phyloP scores from a whole-genome alignment of 2,329 filamentous ascomycete species.

The Fusarium annulatum region DNA sequence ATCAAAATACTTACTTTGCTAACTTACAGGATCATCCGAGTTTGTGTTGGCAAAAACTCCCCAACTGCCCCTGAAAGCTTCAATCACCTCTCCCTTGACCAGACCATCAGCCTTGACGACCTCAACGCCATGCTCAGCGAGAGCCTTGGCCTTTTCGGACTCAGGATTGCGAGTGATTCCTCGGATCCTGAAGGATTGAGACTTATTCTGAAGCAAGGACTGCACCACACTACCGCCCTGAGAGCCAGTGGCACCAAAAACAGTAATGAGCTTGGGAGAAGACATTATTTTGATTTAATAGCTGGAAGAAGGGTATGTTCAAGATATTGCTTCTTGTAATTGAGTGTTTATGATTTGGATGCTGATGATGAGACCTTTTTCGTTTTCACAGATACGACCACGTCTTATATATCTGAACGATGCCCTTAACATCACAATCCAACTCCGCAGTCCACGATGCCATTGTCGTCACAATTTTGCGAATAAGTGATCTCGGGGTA shows the following conservation, averaged over 20 bases:
- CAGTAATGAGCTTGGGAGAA: constrained; percentile 45
- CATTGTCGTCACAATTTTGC: neutral
- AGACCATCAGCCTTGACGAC: constrained; percentile 47
- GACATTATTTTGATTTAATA: constrained; percentile 33
- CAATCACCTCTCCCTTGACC: constrained; percentile 36
- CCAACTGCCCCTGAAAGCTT: constrained; percentile 49
- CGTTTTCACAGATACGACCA: neutral
- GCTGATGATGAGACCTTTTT: constrained; percentile 9
- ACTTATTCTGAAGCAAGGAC: constrained; percentile 48
- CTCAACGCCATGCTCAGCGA: constrained; percentile 44
- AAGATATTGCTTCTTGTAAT: constrained; percentile 2
- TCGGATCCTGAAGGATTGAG: constrained; percentile 42
- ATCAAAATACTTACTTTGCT: neutral
- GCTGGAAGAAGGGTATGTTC: neutral
- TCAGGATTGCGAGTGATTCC: constrained; percentile 46
- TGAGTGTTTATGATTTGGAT: constrained; percentile 6
- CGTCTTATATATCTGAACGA: constrained; percentile 29
- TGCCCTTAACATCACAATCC: neutral
- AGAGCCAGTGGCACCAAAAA: constrained; percentile 48
- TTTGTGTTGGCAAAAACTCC: constrained; percentile 50
- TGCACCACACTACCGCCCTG: constrained; percentile 48
- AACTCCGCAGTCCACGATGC: constrained; percentile 23
- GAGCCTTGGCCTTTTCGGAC: constrained; percentile 45
- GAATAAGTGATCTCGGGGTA: constrained; percentile 25
- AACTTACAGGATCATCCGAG: constrained; percentile 46